Evolutionary conservation across 768 basidiomycete genomes (phyloP), one percentile per base, ranked within the genome.

Genomic region (Boletus sp.): DNA sequence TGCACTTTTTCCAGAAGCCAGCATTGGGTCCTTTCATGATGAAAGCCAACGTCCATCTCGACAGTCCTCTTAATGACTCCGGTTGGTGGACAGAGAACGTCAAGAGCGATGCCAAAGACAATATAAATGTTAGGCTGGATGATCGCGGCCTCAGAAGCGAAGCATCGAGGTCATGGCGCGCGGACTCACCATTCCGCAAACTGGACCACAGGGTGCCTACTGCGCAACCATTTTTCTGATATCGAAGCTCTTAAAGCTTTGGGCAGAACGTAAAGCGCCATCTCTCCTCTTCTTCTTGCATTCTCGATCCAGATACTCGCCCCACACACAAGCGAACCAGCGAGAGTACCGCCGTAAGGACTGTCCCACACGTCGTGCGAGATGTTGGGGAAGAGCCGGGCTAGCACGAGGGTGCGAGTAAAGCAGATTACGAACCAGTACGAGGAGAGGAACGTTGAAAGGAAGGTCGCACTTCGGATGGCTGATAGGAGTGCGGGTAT

Each of bases 301-400:
- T 86, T 83, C 66, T 92, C 90, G 29, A 92, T 80, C 83, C 85
- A 90, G 42, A 92, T 90, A 53, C 89, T 90, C 54, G 79, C 75
- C 5, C 90, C 90, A 58, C 90, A 92, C 17, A 79, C 72, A 42
- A 92, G 68, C 57, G 86, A 87, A 20, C 87, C 90, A 4, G 76
- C 79, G 57, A 91, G 71, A 32, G 86, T 72, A 57, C 86, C 81
- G 1, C 90, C 90, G 55, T 77, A 79, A 1, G 90, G 86, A 0
- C 90, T 88, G 64, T 92, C 90, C 83, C 87, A 90, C 57, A 87
- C 82, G 55, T 92, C 81, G 61, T 92, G 88, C 15, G 90, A 86
- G 47, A 92, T 76, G 37, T 67, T 74, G 0, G 87, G 88, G 39
- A 92, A 77, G 8, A 85, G 64, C 28, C 81, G 82, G 2, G 89